Evolutionary conservation across 768 basidiomycete species (phyloP).

Genomic region (Roridomyces roridus): DNA sequence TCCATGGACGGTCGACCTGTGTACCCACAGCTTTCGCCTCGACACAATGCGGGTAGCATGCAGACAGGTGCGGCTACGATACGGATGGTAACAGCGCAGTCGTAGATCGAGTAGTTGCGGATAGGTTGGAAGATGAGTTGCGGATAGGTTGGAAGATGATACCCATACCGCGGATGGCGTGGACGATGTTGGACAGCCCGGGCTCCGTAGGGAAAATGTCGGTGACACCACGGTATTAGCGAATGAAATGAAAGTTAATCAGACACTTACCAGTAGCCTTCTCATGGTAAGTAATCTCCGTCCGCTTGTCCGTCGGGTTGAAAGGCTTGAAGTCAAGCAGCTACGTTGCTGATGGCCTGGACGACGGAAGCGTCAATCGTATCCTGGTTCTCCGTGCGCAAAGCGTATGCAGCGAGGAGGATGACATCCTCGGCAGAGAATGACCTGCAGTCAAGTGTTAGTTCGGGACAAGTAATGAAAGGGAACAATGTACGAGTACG

Average conservation of each 20-base stretch:
- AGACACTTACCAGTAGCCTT: constrained; percentile 65
- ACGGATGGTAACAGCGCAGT: constrained; percentile 96
- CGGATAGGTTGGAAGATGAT: constrained; percentile 99
- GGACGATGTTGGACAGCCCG: constrained; percentile 98
- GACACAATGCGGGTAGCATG: too few species aligned
- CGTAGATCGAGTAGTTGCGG: constrained; percentile 99
- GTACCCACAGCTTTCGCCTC: too few species aligned
- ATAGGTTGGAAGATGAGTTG: too few species aligned
- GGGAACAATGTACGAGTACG: constrained; percentile 54
- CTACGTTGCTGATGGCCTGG: constrained; percentile 76
- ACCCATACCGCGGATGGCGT: constrained; percentile 97
- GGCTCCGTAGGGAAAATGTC: constrained; percentile 98
- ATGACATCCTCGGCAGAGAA: constrained; percentile 92
- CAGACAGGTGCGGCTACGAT: too few species aligned
- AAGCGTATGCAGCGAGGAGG: constrained; percentile 93
- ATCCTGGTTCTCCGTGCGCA: constrained; percentile 98
- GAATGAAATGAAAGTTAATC: background rate
- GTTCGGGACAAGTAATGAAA: background rate
- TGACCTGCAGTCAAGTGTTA: constrained; percentile 45
- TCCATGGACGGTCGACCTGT: too few species aligned
- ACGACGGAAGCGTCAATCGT: constrained; percentile 94
- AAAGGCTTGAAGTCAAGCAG: constrained; percentile 99
- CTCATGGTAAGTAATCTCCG: constrained; percentile 97
- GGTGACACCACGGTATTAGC: constrained; percentile 81
- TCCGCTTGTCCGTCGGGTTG: constrained; percentile 99